These are phyloP conservation scores for Mariannaea sp. DNA, from an alignment of 2,329 filamentous ascomycete species.

Conservation along the genomic window DNA sequence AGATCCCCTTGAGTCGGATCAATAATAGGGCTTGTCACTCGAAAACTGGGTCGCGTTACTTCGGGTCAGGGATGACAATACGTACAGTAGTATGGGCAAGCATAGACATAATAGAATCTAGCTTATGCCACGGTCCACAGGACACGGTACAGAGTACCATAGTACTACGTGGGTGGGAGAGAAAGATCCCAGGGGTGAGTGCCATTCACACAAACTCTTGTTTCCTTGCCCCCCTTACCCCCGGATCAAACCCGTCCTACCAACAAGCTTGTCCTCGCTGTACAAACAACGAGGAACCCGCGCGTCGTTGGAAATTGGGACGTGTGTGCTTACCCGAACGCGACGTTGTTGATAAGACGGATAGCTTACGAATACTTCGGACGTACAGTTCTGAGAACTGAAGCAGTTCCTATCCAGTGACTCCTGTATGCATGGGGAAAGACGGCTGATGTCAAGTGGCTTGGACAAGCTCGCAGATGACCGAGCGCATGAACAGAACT, in stretches of 20 bases:
- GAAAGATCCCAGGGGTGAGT: background rate
- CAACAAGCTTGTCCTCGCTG: background rate
- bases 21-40: conserved; percentile 24
- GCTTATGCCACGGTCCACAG: conserved; percentile 20
- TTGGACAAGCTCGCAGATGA: conserved; percentile 26
- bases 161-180: background rate
- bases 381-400: background rate
- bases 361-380: no score
- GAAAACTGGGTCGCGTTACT: conserved; percentile 28
- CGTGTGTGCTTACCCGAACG: background rate
- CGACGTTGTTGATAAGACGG: no score
- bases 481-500: conserved; percentile 25
- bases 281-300: background rate
- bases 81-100: conserved; percentile 17
- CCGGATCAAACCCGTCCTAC: no score
- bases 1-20: conserved; percentile 13
- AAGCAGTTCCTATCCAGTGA: background rate
- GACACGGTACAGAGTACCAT: conserved; percentile 14
- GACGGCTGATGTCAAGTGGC: conserved; percentile 14
- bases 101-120: conserved; percentile 12
- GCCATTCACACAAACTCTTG: no score
- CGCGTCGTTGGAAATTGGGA: conserved; percentile 13
- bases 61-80: conserved; percentile 27
- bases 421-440: conserved; percentile 6
- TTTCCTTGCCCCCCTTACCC: no score